These are phyloP conservation scores for Gaertneriomyces semiglobifer DNA, from an alignment of 192 early-diverging fungal genomes.

Conservation along the genomic window DNA sequence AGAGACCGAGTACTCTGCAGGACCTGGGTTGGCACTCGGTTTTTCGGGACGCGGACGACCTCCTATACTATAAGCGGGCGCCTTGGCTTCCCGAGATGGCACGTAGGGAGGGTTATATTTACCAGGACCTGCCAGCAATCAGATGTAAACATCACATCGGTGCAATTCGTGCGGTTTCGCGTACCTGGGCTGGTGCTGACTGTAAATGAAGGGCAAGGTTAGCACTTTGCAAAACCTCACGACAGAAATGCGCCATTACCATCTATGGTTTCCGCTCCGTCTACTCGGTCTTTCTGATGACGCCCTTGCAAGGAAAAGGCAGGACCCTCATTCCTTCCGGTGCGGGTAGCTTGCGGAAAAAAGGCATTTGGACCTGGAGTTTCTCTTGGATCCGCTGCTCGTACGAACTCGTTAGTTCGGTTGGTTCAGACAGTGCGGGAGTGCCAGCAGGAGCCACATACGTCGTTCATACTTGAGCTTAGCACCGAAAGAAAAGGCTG, in stretches of 20 bases:
- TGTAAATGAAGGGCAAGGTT: too few species aligned
- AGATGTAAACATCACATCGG: too few species aligned
- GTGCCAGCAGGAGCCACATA: neutral
- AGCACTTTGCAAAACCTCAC: too few species aligned
- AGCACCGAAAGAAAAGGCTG: slow-evolving; percentile 57
- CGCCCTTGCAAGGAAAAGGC: slow-evolving; percentile 54
- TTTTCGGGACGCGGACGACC: slow-evolving; percentile 46
- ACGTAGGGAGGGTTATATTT: slow-evolving; percentile 56
- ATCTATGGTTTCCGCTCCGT: neutral
- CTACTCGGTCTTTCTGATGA: slow-evolving; percentile 40
- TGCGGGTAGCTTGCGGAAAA: slow-evolving; percentile 55
- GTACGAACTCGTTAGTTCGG: too few species aligned
- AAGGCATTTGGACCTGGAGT: slow-evolving; percentile 55
- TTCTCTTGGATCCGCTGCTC: slow-evolving; percentile 1
- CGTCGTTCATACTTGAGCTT: slow-evolving; percentile 41
- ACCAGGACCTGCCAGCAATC: slow-evolving; percentile 41
- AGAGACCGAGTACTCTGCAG: slow-evolving; percentile 50
- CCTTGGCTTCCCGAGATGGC: slow-evolving; percentile 48
- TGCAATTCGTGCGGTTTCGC: too few species aligned
- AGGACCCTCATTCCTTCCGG: slow-evolving; percentile 49
- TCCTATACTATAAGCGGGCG: slow-evolving; percentile 57
- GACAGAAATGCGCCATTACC: neutral
- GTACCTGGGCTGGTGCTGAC: too few species aligned
- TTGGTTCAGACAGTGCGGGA: too few species aligned
- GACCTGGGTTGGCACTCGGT: slow-evolving; percentile 50